phyloP scores from a whole-genome alignment of 2,329 filamentous ascomycete species.

The Penicillium occitanis region DNA sequence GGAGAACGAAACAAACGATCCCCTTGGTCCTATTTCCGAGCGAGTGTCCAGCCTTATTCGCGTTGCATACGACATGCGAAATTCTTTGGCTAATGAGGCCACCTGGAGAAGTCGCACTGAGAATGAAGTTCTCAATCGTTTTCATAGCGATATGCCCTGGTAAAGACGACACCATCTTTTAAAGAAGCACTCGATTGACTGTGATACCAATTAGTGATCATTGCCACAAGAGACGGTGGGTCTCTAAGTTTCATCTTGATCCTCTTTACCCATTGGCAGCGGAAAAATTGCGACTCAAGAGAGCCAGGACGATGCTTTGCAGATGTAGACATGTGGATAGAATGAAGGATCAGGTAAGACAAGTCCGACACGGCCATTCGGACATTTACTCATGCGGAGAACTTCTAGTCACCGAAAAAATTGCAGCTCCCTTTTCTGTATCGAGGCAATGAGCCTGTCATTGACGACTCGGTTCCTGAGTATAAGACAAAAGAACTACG shows the following conservation, averaged over 20 bases:
- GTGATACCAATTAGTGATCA: background rate
- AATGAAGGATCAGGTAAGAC: background rate
- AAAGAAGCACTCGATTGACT: background rate
- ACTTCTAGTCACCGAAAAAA: background rate
- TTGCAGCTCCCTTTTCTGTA: background rate
- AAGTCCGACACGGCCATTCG: background rate
- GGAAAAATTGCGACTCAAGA: constrained; percentile 1
- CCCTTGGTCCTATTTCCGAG: background rate
- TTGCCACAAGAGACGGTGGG: constrained; percentile 12
- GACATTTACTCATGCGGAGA: background rate
- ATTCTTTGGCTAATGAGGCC: constrained; percentile 7
- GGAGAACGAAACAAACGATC: background rate
- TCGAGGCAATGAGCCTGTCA: constrained; percentile 2
- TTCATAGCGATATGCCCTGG: constrained; percentile 1
- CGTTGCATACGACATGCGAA: constrained; percentile 7
- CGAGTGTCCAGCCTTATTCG: constrained; percentile 1
- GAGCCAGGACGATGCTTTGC: background rate
- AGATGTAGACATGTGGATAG: background rate
- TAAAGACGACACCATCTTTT: background rate
- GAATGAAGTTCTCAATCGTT: background rate
- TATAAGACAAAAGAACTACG: background rate
- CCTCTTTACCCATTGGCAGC: background rate
- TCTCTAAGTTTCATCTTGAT: background rate
- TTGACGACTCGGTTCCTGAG: constrained; percentile 9
- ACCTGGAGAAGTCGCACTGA: constrained; percentile 6